Evolutionary conservation across 2,329 filamentous ascomycete genomes (phyloP).

Genomic region (Gnomoniopsis smithogilvyi): DNA sequence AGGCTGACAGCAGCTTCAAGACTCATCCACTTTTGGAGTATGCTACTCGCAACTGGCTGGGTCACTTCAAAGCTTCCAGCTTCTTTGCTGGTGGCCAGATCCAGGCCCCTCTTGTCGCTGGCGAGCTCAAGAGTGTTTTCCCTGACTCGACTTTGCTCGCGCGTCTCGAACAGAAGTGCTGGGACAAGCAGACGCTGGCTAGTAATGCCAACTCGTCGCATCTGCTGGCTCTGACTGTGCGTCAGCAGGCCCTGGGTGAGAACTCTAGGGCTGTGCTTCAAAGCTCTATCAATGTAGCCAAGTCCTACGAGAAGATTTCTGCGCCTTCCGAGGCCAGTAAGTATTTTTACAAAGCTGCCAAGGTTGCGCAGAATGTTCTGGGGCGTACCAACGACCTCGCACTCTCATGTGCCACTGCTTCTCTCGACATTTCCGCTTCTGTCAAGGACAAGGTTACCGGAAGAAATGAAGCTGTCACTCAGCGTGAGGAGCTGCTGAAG

Average conservation of each 20-base stretch:
- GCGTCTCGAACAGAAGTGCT: constrained; percentile 18
- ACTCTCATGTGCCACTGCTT: constrained; percentile 13
- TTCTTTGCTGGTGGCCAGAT: constrained; percentile 15
- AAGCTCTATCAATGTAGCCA: constrained; percentile 16
- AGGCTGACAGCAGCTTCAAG: constrained; percentile 16
- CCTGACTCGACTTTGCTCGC: constrained; percentile 18
- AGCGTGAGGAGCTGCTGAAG: constrained; percentile 20
- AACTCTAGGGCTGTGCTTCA: constrained; percentile 15
- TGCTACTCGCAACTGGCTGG: constrained; percentile 17
- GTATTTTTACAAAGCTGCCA: constrained; percentile 18
- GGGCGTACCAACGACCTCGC: constrained; percentile 16
- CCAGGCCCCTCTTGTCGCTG: constrained; percentile 6
- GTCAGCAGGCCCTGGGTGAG: constrained; percentile 11
- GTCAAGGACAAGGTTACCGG: constrained; percentile 14
- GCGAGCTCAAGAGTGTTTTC: constrained; percentile 13
- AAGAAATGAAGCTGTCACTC: constrained; percentile 15
- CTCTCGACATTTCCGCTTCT: constrained; percentile 13
- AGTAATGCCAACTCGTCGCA: constrained; percentile 14
- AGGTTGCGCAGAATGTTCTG: constrained; percentile 15
- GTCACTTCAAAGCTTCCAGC: constrained; percentile 17
- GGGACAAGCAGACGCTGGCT: constrained; percentile 18
- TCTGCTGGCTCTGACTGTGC: constrained; percentile 12
- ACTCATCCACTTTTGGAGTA: constrained; percentile 17
- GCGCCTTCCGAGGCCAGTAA: constrained; percentile 16
- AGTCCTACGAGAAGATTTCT: constrained; percentile 17